Conservation (phyloP, 139 green algal species). For the Chlamydomonas sp. region DNA sequence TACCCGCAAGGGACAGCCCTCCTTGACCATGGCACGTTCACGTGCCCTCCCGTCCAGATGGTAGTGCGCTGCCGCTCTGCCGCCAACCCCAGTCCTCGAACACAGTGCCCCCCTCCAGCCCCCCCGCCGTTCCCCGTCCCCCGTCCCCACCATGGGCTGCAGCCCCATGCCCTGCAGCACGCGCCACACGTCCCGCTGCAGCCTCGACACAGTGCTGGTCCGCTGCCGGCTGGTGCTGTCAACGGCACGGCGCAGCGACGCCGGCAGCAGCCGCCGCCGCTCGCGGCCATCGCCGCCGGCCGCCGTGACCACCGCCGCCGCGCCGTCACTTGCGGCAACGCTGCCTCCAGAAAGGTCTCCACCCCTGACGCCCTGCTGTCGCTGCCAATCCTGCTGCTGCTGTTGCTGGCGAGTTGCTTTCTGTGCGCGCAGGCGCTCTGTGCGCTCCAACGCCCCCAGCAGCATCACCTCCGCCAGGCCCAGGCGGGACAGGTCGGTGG, state of each 20-base stretch:
- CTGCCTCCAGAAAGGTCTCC: background rate
- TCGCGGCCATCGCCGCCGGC: too few relatives aligned
- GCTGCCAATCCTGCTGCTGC: background rate
- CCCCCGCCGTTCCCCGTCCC: too few relatives aligned
- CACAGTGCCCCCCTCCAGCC: too few relatives aligned
- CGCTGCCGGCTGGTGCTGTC: background rate
- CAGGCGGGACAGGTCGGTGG: slow-evolving; percentile 4
- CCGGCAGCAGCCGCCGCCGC: background rate
- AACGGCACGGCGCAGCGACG: background rate
- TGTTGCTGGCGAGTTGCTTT: background rate
- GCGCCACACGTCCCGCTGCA: slow-evolving; percentile 3
- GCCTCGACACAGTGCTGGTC: background rate
- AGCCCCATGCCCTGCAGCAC: slow-evolving; percentile 6
- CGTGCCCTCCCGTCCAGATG: too few relatives aligned
- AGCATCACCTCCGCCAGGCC: slow-evolving; percentile 2
- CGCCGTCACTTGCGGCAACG: background rate
- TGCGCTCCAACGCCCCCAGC: background rate
- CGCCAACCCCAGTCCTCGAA: too few relatives aligned
- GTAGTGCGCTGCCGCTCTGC: too few relatives aligned
- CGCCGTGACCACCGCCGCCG: too few relatives aligned
- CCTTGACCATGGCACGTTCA: too few relatives aligned
- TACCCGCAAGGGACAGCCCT: too few relatives aligned
- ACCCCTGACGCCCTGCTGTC: background rate
- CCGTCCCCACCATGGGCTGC: background rate
- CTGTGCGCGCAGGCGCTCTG: background rate